phyloP scores from a whole-genome alignment of 352 stramenopile genomes.

The Phytopythium mirpurense region DNA sequence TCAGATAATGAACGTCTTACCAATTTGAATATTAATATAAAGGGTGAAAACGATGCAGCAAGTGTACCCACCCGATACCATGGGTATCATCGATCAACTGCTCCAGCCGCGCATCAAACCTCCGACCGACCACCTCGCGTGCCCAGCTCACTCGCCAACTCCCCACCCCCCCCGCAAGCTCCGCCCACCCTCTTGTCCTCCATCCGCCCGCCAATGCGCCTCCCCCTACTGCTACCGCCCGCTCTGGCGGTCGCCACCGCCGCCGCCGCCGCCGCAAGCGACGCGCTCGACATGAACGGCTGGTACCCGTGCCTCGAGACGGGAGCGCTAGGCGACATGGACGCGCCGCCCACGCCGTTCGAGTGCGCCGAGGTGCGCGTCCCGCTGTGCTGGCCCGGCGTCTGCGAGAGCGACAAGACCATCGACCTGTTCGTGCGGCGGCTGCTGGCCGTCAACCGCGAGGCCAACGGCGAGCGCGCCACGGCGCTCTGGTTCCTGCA shows the following conservation, averaged over 20 bases:
- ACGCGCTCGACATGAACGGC: constrained; percentile 32
- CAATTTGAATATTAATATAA: too few relatives aligned
- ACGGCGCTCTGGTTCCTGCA: constrained; percentile 68
- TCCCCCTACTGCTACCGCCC: not conserved
- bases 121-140: too few relatives aligned
- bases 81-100: too few relatives aligned
- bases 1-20: too few relatives aligned
- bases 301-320: constrained; percentile 47
- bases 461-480: constrained; percentile 4
- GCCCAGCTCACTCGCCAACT: not conserved
- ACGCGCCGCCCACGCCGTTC: constrained; percentile 14
- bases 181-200: not conserved
- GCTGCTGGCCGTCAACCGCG: constrained; percentile 14
- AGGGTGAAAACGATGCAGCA: too few relatives aligned
- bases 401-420: constrained; percentile 52
- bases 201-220: not conserved
- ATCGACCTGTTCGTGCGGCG: constrained; percentile 60
- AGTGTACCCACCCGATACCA: too few relatives aligned
- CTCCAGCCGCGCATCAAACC: too few relatives aligned
- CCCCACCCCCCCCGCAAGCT: not conserved
- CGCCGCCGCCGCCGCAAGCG: not conserved
- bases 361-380: constrained; percentile 59
- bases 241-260: not conserved
- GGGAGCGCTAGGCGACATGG: not conserved
- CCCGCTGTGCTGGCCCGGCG: constrained; percentile 54